phyloP scores from a whole-genome alignment of 208 protist species.

The Endotrypanum monterogeii region DNA sequence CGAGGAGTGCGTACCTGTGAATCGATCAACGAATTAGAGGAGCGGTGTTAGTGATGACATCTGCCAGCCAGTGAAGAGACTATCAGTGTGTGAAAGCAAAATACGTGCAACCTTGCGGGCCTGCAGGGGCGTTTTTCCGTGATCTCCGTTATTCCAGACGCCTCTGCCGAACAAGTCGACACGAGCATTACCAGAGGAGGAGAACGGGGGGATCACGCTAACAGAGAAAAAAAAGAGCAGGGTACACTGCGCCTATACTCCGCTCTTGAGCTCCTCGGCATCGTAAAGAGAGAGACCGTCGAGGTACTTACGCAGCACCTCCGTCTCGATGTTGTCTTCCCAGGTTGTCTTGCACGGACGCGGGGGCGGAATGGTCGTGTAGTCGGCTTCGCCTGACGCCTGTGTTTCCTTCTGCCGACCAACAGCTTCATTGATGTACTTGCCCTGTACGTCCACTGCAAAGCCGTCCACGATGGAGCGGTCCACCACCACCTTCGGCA shows the following conservation, averaged over 20 bases:
- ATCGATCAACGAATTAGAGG: not conserved
- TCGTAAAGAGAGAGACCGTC: slow-evolving; percentile 86
- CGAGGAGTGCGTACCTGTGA: not conserved
- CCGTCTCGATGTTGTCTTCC: slow-evolving; percentile 89
- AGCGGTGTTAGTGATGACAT: not conserved
- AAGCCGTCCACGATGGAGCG: slow-evolving; percentile 87
- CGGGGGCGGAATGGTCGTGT: slow-evolving; percentile 74
- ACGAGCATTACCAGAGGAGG: not conserved
- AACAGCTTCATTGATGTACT: slow-evolving; percentile 78
- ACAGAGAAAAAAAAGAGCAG: not conserved
- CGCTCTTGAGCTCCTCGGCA: slow-evolving; percentile 83
- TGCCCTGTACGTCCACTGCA: slow-evolving; percentile 80
- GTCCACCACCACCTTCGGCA: slow-evolving; percentile 83
- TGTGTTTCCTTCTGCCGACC: slow-evolving; percentile 48
- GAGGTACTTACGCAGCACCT: slow-evolving; percentile 85
- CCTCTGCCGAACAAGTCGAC: not conserved
- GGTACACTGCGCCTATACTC: slow-evolving; percentile 52
- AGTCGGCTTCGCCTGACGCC: slow-evolving; percentile 69
- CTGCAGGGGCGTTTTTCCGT: not conserved
- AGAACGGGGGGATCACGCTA: not conserved
- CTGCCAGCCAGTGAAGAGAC: not conserved
- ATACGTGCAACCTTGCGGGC: not conserved
- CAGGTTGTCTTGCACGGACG: slow-evolving; percentile 64
- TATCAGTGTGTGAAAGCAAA: not conserved
- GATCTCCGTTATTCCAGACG: not conserved